Evolutionary conservation across 768 basidiomycete species (phyloP), one percentile per base, ranked within the genome.

Genomic region (Rhizopogon vesiculosus): DNA sequence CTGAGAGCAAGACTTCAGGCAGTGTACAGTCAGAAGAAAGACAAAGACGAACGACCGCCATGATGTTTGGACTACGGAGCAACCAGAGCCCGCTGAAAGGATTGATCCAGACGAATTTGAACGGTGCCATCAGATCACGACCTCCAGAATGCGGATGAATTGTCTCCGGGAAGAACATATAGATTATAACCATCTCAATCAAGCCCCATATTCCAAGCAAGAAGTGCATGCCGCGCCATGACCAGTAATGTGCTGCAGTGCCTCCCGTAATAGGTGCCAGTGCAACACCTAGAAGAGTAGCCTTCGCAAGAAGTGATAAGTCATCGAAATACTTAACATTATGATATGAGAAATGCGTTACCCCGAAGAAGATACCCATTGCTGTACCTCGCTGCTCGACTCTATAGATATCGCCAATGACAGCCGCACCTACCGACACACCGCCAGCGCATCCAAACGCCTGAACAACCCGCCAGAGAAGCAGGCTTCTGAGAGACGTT

Each of bases 401-500:
- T 46, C 69, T 74, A 64, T 84, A 85, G 2, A 86, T 81, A 59
- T 85, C 83, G 0, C 79, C 80, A 43, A 85, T 80, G 7, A 82
- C 78, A 2, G 76, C 84, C 1, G 76, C 74, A 28, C 76, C 86
- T 55, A 77, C 78, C 33, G 76, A 80, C 66, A 76, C 63, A 5
- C 74, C 84, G 25, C 78, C 76, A 1, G 82, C 80, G 2, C 79
- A 71, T 16, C 86, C 86, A 33, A 83, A 70, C 0, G 83, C 81
- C 62, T 88, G 86, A 0, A 87, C 54, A 41, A 84, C 75, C 7
- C 87, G 73, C 69, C 80, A 83, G n/a, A 77, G 65, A 60, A 89
- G 72, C 10, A 89, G 69, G 8, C 75, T 62, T 0, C 76, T 72
- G 1, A 86, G 72, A n/a, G 61, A 74, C 0, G 60, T 64, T 2